Evolutionary conservation across 495 filamentous ascomycete species (phyloP).

Genomic region (Penicillium cinerascens): DNA sequence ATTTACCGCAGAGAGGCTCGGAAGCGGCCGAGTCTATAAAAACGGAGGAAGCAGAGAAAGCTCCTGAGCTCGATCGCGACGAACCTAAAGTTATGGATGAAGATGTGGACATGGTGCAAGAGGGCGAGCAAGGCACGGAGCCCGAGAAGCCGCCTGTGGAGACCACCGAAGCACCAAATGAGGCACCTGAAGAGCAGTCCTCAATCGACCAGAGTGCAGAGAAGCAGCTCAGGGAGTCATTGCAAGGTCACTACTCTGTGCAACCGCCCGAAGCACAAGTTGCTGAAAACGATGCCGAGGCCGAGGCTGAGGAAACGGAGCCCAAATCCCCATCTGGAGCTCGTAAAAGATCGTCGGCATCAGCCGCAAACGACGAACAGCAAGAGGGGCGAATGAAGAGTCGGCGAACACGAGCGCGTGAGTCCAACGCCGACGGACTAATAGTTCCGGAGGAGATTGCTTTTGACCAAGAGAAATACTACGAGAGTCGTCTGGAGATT

Average conservation of each 20-base stretch:
- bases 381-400: conserved; percentile 66
- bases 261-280: conserved; percentile 19
- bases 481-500: conserved; percentile 65
- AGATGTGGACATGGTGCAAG: conserved; percentile 14
- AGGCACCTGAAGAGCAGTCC: conserved; percentile 38
- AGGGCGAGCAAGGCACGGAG: conserved; percentile 9
- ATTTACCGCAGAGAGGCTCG: conserved; percentile 30
- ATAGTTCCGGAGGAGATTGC: conserved; percentile 48
- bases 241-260: conserved; percentile 33
- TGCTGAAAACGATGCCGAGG: conserved; percentile 21
- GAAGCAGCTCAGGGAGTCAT: conserved; percentile 40
- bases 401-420: conserved; percentile 76
- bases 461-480: conserved; percentile 65
- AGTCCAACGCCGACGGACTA: conserved; percentile 57
- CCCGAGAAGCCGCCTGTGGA: conserved; percentile 9
- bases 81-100: conserved; percentile 1
- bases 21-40: conserved; percentile 8
- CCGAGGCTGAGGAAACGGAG: conserved; percentile 29
- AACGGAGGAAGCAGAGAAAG: conserved; percentile 15
- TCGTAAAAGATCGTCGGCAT: conserved; percentile 51
- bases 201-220: conserved; percentile 41
- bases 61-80: conserved; percentile 2
- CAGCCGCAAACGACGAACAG: conserved; percentile 47
- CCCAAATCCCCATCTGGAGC: conserved; percentile 25
- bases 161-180: conserved; percentile 4